Base-by-base conservation (phyloP, 352 stramenopile species). In the Pythium volutum region DNA sequence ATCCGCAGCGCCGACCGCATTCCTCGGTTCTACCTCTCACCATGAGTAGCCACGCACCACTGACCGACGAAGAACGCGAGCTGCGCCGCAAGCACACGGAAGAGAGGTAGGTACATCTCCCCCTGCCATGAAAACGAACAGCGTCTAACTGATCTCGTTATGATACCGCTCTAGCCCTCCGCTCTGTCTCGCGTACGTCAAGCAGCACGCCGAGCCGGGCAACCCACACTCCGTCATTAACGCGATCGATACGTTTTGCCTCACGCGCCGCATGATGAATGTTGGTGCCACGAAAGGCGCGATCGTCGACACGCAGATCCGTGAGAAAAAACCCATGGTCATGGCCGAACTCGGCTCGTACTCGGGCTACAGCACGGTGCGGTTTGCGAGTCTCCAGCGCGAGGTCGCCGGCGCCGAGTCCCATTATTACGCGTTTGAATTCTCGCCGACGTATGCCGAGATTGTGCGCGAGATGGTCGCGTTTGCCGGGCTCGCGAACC, bases 341-440 rank as follows among this genome's bases (percentile, higher is more conserved):
- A 85, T 85, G 71, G 73, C 61, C 1, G 74, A 85, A 34, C 49
- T 84, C 15, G 72, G 75, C 3, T 67, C 48, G 4, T 84, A 73
- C 59, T 65, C 57, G 7, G 75, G 72, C 26, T 84, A 84, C 65
- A 84, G 72, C 47, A 62, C 70, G 15, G 75, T 84, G 57, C 69
- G 72, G 18, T 84, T 84, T 20, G 75, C 70, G 9, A 73, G 53
- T 38, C 31, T 75, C 42, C 75, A 84, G 45, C 71, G 69, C 20
- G 65, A 79, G 26, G 67, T 78, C 4, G 62, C 47, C 15, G 68
- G 60, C 2, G 42, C 62, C 14, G 33, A 69, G 38, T 70, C 64
- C 53, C 71, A 83, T 49, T 85, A 78, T 47, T 77, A 74, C 48
- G 70, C 74, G 18, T 85, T 82, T 48, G 74, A 85, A 51, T 81